A percentile compares a stretch with the other conserved stretches of the same genome.
These are phyloP conservation scores for Beauveria sp. DNA, from an alignment of 2,329 filamentous ascomycete species.

Conservation along the genomic window DNA sequence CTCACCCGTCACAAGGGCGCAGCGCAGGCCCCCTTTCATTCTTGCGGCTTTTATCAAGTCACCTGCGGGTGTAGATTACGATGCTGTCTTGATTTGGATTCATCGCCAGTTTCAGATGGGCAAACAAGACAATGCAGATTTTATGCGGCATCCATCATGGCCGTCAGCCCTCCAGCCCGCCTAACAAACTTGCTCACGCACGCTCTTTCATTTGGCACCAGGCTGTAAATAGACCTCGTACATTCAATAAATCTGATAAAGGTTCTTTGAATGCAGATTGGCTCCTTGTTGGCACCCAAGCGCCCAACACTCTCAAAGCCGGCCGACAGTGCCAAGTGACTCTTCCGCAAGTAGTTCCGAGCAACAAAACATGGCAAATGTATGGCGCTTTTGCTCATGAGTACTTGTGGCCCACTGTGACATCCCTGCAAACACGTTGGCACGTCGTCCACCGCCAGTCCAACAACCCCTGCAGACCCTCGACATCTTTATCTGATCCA, in stretches of 20 bases:
- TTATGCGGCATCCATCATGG: neutral
- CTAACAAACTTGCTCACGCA: neutral
- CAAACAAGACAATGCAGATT: neutral
- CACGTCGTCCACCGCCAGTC: neutral
- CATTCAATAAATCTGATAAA: too few relatives aligned
- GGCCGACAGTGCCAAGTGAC: neutral
- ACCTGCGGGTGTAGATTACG: neutral
- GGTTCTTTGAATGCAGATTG: too few relatives aligned
- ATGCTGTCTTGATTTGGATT: neutral
- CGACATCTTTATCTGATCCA: too few relatives aligned
- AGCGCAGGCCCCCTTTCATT: neutral
- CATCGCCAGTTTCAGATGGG: neutral
- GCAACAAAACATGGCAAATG: neutral
- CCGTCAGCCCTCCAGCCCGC: neutral
- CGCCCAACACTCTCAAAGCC: too few relatives aligned
- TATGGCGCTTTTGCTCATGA: neutral
- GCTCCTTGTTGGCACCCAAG: too few relatives aligned
- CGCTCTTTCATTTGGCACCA: too few relatives aligned
- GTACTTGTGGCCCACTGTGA: neutral
- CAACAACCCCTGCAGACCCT: neutral
- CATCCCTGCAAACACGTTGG: neutral
- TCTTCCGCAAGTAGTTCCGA: too few relatives aligned
- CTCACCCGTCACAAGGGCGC: slow-evolving; percentile 1
- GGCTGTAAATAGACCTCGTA: too few relatives aligned
- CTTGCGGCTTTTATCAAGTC: neutral